A percentile compares a stretch with the other conserved stretches of the same genome.
phyloP scores from a whole-genome alignment of 768 basidiomycete genomes.

The Hygrophorus pudorinus region DNA sequence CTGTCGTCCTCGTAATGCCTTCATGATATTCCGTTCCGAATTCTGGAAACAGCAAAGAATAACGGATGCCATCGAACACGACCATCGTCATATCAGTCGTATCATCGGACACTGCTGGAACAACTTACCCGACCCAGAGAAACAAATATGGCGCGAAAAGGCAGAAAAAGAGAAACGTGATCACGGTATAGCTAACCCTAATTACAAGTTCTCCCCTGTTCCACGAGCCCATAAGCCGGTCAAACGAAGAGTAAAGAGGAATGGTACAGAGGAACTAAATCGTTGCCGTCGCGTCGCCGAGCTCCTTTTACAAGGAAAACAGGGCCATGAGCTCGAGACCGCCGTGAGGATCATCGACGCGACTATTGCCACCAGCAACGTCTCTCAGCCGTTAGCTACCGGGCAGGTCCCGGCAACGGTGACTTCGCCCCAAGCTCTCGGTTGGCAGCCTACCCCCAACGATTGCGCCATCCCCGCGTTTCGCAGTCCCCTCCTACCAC shows the following conservation, averaged over 20 bases:
- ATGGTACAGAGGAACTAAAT: conserved; percentile 33
- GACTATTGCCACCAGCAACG: neutral
- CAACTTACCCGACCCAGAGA: conserved; percentile 37
- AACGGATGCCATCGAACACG: conserved; percentile 36
- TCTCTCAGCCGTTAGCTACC: conserved; percentile 1
- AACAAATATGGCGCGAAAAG: conserved; percentile 37
- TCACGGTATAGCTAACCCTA: conserved; percentile 39
- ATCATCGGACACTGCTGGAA: conserved; percentile 50
- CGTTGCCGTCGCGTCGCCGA: conserved; percentile 43
- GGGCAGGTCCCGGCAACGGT: no score
- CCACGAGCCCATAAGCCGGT: conserved; percentile 31
- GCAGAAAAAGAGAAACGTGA: conserved; percentile 42
- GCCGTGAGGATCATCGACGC: conserved; percentile 29
- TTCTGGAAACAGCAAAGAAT: conserved; percentile 46
- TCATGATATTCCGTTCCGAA: conserved; percentile 62
- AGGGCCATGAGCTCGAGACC: conserved; percentile 35
- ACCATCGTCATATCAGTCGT: conserved; percentile 49
- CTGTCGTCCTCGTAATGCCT: conserved; percentile 76
- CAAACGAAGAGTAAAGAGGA: conserved; percentile 44
- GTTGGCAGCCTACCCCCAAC: no score
- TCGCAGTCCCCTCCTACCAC: conserved; percentile 21
- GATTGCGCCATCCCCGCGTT: conserved; percentile 12
- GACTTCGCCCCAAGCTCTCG: no score
- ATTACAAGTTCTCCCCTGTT: conserved; percentile 44
- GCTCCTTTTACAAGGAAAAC: conserved; percentile 39